phyloP scores from a whole-genome alignment of 2,329 filamentous ascomycete genomes.

The Colletotrichum sp. region DNA sequence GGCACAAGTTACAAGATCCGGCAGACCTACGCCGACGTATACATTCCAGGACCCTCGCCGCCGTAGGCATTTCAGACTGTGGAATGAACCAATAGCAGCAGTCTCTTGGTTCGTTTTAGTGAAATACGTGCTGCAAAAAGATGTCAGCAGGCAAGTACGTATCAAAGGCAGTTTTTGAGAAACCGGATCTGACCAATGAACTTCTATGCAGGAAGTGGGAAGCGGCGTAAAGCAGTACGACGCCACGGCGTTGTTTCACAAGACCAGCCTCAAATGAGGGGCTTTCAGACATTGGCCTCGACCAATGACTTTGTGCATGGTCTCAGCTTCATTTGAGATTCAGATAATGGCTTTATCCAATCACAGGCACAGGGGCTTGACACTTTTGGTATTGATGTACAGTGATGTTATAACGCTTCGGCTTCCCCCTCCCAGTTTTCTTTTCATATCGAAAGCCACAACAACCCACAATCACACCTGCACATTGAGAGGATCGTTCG shows the following conservation, averaged over 20 bases:
- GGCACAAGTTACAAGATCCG: neutral
- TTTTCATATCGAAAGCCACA: no score
- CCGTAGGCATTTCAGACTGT: neutral
- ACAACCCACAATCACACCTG: no score
- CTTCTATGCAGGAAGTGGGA: no score
- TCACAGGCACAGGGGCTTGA: no score
- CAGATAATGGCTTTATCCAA: neutral
- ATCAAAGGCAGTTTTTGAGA: accelerated
- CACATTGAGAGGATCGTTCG: no score
- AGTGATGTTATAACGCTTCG: no score
- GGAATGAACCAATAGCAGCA: neutral
- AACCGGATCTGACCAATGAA: neutral
- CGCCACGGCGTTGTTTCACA: accelerated
- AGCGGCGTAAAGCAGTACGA: no score
- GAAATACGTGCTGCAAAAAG: neutral
- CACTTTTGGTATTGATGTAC: no score
- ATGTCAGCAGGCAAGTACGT: no score
- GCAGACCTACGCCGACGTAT: neutral
- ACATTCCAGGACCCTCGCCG: neutral
- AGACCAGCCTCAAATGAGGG: neutral
- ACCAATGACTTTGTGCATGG: neutral
- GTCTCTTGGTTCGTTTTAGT: neutral
- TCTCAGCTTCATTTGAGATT: neutral
- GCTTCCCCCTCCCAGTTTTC: neutral
- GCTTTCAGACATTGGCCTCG: no score